These are phyloP conservation scores for Coemansia interrupta DNA, from an alignment of 192 early-diverging fungal genomes.

Conservation along the genomic window DNA sequence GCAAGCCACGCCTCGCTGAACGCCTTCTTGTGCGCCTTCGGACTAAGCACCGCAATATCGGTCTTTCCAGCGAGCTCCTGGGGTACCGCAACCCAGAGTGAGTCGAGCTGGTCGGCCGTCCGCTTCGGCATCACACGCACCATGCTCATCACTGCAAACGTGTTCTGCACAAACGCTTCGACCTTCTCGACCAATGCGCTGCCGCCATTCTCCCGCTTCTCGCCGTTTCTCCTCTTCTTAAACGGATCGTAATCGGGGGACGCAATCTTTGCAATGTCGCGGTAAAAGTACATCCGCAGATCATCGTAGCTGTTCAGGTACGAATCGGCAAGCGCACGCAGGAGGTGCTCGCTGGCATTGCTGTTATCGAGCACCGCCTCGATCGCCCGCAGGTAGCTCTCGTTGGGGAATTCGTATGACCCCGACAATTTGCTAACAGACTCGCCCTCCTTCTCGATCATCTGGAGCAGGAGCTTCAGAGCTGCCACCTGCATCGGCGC, in stretches of 20 bases:
- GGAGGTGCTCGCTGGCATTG: constrained; percentile 61
- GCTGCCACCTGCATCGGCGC: constrained; percentile 74
- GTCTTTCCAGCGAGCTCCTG: constrained; percentile 1
- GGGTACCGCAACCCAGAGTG: constrained; percentile 56
- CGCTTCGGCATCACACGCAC: constrained; percentile 61
- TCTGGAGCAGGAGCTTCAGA: constrained; percentile 66
- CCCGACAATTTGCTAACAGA: constrained; percentile 28
- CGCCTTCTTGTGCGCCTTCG: constrained; percentile 60
- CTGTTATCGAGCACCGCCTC: constrained; percentile 57
- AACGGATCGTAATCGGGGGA: constrained; percentile 38
- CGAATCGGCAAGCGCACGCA: constrained; percentile 62
- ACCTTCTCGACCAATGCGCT: constrained; percentile 28
- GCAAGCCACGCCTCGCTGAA: constrained; percentile 82
- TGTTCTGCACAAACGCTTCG: constrained; percentile 55
- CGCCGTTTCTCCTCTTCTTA: constrained; percentile 36
- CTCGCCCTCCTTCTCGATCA: constrained; percentile 65
- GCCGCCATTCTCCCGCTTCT: neutral
- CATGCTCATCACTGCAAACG: constrained; percentile 58
- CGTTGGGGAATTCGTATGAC: constrained; percentile 66
- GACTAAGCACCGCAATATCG: constrained; percentile 37
- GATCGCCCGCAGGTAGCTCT: constrained; percentile 57
- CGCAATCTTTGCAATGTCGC: constrained; percentile 53
- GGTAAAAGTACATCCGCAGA: constrained; percentile 76
- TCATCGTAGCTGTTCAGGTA: constrained; percentile 82
- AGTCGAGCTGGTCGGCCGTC: constrained; percentile 48